phyloP scores from a whole-genome alignment of 306 rosid genomes.

The Vicia faba region DNA sequence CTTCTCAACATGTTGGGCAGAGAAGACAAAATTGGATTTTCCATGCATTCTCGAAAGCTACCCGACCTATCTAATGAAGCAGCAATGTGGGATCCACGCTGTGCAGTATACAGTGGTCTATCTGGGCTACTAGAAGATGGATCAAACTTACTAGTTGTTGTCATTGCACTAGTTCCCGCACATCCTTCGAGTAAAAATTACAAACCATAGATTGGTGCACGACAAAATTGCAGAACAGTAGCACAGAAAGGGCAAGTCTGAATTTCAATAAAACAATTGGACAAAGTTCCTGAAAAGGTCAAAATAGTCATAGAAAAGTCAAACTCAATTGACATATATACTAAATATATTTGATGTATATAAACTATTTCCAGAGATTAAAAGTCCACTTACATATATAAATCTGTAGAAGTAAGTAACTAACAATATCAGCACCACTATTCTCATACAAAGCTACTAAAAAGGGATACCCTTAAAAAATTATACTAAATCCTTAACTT shows the following conservation, averaged over 20 bases:
- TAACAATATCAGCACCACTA: constrained; percentile 3
- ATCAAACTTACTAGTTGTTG: constrained; percentile 89
- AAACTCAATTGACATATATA: constrained; percentile 26
- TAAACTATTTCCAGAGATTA: constrained; percentile 30
- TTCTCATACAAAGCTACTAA: constrained; percentile 26
- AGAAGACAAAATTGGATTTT: constrained; percentile 79
- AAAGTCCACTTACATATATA: constrained; percentile 27
- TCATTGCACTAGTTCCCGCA: constrained; percentile 75
- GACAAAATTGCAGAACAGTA: constrained; percentile 52
- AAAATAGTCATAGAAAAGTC: constrained; percentile 39
- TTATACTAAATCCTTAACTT: background rate
- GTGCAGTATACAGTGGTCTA: constrained; percentile 80
- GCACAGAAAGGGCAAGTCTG: constrained; percentile 61
- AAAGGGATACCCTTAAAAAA: constrained; percentile 1
- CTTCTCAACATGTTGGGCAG: constrained; percentile 88
- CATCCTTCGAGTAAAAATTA: constrained; percentile 56
- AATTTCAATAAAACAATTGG: constrained; percentile 35
- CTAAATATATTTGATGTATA: constrained; percentile 23
- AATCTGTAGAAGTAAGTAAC: constrained; percentile 12
- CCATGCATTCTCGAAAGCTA: constrained; percentile 87
- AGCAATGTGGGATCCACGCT: constrained; percentile 95
- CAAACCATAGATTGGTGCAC: constrained; percentile 63
- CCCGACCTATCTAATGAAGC: constrained; percentile 80
- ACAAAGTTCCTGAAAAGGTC: constrained; percentile 58
- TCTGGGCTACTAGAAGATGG: constrained; percentile 89